A percentile compares a stretch with the other conserved stretches of the same genome.
These are phyloP conservation scores for Liriodendron chinense DNA, from an alignment of 164 flowering plant species.

Conservation along the genomic window DNA sequence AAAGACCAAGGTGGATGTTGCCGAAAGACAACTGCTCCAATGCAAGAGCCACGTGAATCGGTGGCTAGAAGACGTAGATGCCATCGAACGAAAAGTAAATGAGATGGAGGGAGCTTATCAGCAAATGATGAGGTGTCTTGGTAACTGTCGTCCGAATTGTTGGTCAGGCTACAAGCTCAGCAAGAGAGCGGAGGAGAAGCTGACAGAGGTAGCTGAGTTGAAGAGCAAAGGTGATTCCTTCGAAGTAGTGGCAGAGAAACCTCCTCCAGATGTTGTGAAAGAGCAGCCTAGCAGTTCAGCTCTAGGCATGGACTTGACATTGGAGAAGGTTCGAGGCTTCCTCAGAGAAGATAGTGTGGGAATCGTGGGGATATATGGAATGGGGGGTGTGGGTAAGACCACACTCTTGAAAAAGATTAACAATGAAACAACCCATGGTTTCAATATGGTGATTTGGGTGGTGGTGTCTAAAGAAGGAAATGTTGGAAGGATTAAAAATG, in stretches of 20 bases:
- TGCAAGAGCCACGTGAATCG: too few relatives aligned
- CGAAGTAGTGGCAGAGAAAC: background rate
- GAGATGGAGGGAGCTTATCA: background rate
- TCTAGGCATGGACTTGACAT: background rate
- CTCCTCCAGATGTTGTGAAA: background rate
- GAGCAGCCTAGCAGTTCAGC: background rate
- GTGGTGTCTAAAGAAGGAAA: conserved; percentile 1
- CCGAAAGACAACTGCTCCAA: too few relatives aligned
- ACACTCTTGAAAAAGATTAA: conserved; percentile 4
- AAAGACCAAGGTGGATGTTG: too few relatives aligned
- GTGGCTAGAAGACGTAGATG: background rate
- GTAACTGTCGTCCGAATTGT: background rate
- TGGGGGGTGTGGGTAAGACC: conserved; percentile 16
- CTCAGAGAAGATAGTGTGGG: background rate
- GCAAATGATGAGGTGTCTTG: background rate
- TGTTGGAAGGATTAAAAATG: background rate
- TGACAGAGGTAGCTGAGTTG: background rate
- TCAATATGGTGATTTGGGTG: background rate
- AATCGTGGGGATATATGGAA: conserved; percentile 12
- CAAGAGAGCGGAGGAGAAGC: background rate
- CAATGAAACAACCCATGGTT: background rate
- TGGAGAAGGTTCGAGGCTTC: background rate
- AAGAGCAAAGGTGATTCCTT: background rate
- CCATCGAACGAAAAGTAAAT: background rate
- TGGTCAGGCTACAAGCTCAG: background rate